Conservation (phyloP, 1,284 basidiomycete genomes). For the Ceratobasidium sp. region DNA sequence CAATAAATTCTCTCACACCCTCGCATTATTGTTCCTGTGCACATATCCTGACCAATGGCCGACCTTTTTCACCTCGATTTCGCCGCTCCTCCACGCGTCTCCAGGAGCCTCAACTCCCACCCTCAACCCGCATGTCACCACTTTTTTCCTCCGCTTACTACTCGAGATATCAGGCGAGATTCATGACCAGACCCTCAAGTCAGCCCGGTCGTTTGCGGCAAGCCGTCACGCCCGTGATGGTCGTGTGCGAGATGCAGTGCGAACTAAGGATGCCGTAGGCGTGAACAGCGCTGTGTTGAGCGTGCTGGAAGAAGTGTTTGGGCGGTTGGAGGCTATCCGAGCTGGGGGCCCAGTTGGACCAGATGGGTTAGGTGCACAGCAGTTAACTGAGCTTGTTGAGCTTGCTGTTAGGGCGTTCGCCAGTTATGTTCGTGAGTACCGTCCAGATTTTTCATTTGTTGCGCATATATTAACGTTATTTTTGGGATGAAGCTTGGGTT, state of each 20-base stretch:
- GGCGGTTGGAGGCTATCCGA: constrained; percentile 66
- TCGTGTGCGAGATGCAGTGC: constrained; percentile 88
- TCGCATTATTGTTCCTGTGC: constrained; percentile 93
- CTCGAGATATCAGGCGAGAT: constrained; percentile 94
- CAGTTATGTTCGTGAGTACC: constrained; percentile 92
- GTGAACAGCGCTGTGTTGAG: constrained; percentile 91
- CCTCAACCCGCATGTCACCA: constrained; percentile 83
- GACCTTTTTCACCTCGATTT: constrained; percentile 82
- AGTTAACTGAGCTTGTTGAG: constrained; percentile 84
- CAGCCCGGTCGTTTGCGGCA: constrained; percentile 77
- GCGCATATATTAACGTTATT: constrained; percentile 36
- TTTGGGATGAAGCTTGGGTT: constrained; percentile 83
- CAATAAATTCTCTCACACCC: constrained; percentile 98
- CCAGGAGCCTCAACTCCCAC: constrained; percentile 61
- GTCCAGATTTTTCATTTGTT: neutral
- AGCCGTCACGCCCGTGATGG: constrained; percentile 83
- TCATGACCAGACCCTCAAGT: constrained; percentile 89
- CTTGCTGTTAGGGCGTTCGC: constrained; percentile 91
- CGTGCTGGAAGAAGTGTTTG: constrained; percentile 74
- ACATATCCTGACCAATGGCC: constrained; percentile 89
- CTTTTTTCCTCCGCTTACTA: constrained; percentile 88
- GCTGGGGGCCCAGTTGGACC: constrained; percentile 60
- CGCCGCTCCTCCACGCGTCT: constrained; percentile 74
- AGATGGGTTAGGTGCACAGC: constrained; percentile 65
- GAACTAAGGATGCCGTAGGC: constrained; percentile 83